Conservation (phyloP, 1,284 basidiomycete genomes). For the Fomitopsis betulina region DNA sequence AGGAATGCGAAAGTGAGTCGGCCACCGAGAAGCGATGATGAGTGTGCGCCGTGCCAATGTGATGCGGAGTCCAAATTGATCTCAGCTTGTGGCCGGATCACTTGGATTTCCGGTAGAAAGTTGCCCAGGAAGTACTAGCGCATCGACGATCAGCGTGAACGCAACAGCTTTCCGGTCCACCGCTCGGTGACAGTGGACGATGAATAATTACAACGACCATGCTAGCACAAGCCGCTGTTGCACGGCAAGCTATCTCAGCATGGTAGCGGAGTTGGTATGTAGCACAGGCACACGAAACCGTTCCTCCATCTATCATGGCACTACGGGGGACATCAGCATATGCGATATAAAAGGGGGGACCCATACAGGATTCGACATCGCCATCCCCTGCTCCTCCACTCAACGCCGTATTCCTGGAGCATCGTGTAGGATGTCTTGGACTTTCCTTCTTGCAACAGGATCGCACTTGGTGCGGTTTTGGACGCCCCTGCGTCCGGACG, state of each 20-base stretch:
- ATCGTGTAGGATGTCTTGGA: background rate
- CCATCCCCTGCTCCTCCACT: background rate
- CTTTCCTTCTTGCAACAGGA: background rate
- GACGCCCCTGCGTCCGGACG: too few relatives aligned
- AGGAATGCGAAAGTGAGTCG: background rate
- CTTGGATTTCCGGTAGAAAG: background rate
- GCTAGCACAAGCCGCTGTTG: background rate
- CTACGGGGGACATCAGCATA: background rate
- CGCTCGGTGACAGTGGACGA: background rate
- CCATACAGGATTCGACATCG: background rate
- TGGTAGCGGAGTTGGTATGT: background rate
- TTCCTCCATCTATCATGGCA: background rate
- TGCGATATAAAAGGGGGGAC: background rate
- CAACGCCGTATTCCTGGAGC: background rate
- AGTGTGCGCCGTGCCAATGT: background rate
- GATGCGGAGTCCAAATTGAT: conserved; percentile 4
- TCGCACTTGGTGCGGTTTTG: background rate
- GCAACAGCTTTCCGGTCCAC: background rate
- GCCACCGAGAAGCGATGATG: background rate
- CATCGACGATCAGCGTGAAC: conserved; percentile 1
- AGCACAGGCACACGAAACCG: background rate
- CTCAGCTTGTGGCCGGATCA: conserved; percentile 6
- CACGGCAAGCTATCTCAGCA: background rate
- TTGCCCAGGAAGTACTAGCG: conserved; percentile 1
- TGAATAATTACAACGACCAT: background rate